A percentile compares a stretch with the other conserved stretches of the same genome.
phyloP scores from a whole-genome alignment of 2,329 filamentous ascomycete genomes.

The Davidsoniella neocaledoniae region DNA sequence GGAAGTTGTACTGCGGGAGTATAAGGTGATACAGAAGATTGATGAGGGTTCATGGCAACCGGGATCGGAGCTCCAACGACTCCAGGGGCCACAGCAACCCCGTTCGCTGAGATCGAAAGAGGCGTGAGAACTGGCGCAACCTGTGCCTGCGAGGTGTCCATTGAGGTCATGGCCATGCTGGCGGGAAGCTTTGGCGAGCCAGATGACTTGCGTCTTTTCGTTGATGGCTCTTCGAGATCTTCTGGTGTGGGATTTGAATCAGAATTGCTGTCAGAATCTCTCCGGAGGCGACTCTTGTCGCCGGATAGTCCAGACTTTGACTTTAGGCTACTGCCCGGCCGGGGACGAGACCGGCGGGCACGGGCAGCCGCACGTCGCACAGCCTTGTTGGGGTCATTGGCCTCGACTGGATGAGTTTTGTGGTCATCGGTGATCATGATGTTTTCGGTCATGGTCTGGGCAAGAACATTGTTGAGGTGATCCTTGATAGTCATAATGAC shows the following conservation, averaged over 20 bases:
- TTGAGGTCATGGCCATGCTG: constrained; percentile 63
- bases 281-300: neutral
- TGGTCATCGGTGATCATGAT: constrained; percentile 98
- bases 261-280: constrained; percentile 11
- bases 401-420: constrained; percentile 50
- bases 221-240: constrained; percentile 28
- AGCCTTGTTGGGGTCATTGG: constrained; percentile 7
- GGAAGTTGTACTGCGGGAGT: constrained; percentile 30
- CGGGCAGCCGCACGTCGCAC: constrained; percentile 14
- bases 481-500: constrained; percentile 95
- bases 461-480: constrained; percentile 54
- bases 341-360: constrained; percentile 21
- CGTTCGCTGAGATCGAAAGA: neutral
- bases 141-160: constrained; percentile 37
- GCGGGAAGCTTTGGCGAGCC: constrained; percentile 57
- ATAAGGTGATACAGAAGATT: constrained; percentile 34
- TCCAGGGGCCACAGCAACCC: too few relatives aligned
- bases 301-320: constrained; percentile 2
- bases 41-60: constrained; percentile 16
- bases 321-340: constrained; percentile 14
- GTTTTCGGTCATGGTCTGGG: constrained; percentile 69
- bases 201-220: constrained; percentile 64
- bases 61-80: neutral
- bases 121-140: neutral
- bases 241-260: constrained; percentile 1